Conservation (phyloP, 2,329 filamentous ascomycete species). For the Hymenoscyphus linearis region DNA sequence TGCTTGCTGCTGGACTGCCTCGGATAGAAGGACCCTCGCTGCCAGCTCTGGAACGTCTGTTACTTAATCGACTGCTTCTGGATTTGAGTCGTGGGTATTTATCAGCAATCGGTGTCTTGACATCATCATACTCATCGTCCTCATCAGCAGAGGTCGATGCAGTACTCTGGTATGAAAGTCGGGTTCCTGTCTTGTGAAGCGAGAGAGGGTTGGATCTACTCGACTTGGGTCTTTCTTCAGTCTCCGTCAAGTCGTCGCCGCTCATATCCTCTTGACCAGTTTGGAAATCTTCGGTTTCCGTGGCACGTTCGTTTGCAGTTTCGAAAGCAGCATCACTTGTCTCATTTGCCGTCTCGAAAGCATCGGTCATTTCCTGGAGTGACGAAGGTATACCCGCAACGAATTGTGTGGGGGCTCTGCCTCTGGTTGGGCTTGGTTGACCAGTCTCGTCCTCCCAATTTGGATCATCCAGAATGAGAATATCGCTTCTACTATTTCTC, state of each 20-base stretch:
- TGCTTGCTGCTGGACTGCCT: slow-evolving; percentile 55
- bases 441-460: slow-evolving; percentile 79
- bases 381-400: slow-evolving; percentile 25
- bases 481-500: slow-evolving; percentile 69
- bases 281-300: slow-evolving; percentile 92
- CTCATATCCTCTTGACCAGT: slow-evolving; percentile 81
- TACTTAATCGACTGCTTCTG: slow-evolving; percentile 59
- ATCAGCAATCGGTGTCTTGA: slow-evolving; percentile 57
- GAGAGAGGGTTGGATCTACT: slow-evolving; percentile 36
- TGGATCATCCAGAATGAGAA: slow-evolving; percentile 66
- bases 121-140: slow-evolving; percentile 60
- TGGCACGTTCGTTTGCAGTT: slow-evolving; percentile 73
- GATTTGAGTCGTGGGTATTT: slow-evolving; percentile 66
- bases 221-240: slow-evolving; percentile 49
- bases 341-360: slow-evolving; percentile 80
- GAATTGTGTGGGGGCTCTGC: slow-evolving; percentile 31
- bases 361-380: slow-evolving; percentile 52
- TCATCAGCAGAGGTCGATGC: slow-evolving; percentile 74
- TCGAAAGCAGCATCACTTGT: slow-evolving; percentile 61
- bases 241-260: slow-evolving; percentile 75
- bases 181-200: slow-evolving; percentile 46
- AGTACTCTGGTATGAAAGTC: slow-evolving; percentile 75
- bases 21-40: slow-evolving; percentile 55
- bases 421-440: slow-evolving; percentile 54
- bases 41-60: slow-evolving; percentile 54